phyloP scores from a whole-genome alignment of 2,329 filamentous ascomycete genomes.

The Aquanectria penicillioides region DNA sequence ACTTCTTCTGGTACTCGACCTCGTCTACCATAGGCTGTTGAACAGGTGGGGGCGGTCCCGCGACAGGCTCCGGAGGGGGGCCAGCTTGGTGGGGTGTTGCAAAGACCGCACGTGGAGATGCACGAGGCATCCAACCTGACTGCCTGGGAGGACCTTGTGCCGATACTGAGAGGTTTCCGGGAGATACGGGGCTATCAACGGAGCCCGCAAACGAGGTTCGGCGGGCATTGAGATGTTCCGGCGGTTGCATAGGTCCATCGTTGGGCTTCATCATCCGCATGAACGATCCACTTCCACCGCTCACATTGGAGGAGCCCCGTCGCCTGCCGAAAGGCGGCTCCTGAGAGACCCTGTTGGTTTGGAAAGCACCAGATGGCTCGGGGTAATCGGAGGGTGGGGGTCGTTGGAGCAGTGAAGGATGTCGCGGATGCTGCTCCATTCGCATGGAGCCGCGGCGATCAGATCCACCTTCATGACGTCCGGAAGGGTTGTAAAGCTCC shows the following conservation, averaged over 20 bases:
- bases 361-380: constrained; percentile 88
- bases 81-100: constrained; percentile 50
- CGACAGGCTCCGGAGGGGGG: constrained; percentile 43
- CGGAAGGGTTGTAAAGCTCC: constrained; percentile 95
- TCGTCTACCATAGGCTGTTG: constrained; percentile 60
- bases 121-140: constrained; percentile 43
- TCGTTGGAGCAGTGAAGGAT: constrained; percentile 83
- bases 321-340: constrained; percentile 77
- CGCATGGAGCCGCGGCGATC: constrained; percentile 79
- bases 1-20: constrained; percentile 71
- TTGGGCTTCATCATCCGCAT: constrained; percentile 61
- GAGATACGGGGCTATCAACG: constrained; percentile 61
- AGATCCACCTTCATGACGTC: constrained; percentile 87
- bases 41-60: constrained; percentile 44
- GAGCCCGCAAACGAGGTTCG: constrained; percentile 61
- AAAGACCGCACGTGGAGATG: constrained; percentile 56
- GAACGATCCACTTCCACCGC: constrained; percentile 81
- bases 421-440: constrained; percentile 74
- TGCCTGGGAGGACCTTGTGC: constrained; percentile 42
- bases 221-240: constrained; percentile 56
- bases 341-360: constrained; percentile 76
- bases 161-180: constrained; percentile 42
- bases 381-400: constrained; percentile 72
- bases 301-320: constrained; percentile 90
- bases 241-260: constrained; percentile 54